Evolutionary conservation across 78 protist genomes (phyloP).

Genomic region (Creolimax fragrantissima): DNA sequence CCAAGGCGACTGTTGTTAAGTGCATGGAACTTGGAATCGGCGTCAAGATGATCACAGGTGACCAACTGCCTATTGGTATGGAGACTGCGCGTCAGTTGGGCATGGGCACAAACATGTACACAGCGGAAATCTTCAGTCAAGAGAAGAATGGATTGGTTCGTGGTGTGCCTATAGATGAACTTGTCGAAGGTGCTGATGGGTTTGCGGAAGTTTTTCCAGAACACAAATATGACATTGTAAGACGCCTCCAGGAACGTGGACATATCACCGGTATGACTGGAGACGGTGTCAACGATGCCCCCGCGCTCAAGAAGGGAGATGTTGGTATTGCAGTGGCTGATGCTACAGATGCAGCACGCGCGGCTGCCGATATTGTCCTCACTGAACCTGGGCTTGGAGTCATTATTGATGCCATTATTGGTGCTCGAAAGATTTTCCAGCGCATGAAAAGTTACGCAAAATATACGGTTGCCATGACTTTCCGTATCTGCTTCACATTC

Average conservation of each 20-base stretch:
- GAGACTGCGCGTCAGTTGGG: constrained; percentile 64
- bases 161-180: neutral
- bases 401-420: constrained; percentile 62
- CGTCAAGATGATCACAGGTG: constrained; percentile 93
- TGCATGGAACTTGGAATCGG: constrained; percentile 56
- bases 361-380: constrained; percentile 78
- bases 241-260: constrained; percentile 46
- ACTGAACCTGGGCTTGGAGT: constrained; percentile 70
- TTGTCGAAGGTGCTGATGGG: constrained; percentile 65
- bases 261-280: constrained; percentile 86
- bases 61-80: constrained; percentile 72
- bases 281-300: constrained; percentile 97
- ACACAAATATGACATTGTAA: constrained; percentile 80
- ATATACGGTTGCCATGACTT: constrained; percentile 62
- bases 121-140: constrained; percentile 40
- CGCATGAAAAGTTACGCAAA: constrained; percentile 63
- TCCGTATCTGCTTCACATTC: constrained; percentile 65
- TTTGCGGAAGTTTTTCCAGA: constrained; percentile 80
- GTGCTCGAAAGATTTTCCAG: constrained; percentile 69
- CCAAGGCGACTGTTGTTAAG: constrained; percentile 50
- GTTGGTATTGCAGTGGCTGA: constrained; percentile 91
- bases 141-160: neutral
- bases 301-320: constrained; percentile 88
- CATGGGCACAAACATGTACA: constrained; percentile 49
- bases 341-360: constrained; percentile 72